A percentile compares a stretch with the other conserved stretches of the same genome.
phyloP scores from a whole-genome alignment of 106 monocot species.

The Acorus gramineus region DNA sequence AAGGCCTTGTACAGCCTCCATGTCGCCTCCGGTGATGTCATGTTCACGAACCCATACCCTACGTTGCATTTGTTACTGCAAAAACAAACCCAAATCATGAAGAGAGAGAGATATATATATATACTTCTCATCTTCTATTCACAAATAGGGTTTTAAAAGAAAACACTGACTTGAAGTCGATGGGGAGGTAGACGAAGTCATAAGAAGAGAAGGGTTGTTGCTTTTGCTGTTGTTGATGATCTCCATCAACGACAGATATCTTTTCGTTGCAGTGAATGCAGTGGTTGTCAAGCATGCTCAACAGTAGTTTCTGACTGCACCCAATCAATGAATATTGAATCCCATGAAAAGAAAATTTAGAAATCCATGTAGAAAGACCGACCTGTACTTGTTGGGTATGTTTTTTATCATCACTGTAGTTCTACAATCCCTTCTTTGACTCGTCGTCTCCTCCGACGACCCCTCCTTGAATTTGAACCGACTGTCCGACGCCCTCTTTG shows the following conservation, averaged over 20 bases:
- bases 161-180: constrained; percentile 91
- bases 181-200: constrained; percentile 96
- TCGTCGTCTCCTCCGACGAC: too few relatives aligned
- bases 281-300: constrained; percentile 97
- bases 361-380: background rate
- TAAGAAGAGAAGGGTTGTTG: constrained; percentile 65
- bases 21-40: constrained; percentile 84
- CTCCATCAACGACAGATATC: constrained; percentile 7
- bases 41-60: constrained; percentile 93
- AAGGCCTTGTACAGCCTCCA: constrained; percentile 83
- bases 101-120: too few relatives aligned
- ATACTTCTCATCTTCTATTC: too few relatives aligned
- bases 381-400: constrained; percentile 99
- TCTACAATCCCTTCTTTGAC: constrained; percentile 39
- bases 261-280: constrained; percentile 93
- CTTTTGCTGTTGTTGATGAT: background rate
- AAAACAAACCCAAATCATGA: background rate
- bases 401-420: constrained; percentile 98
- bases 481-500: too few relatives aligned
- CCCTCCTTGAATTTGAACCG: too few relatives aligned
- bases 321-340: background rate
- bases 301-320: constrained; percentile 90
- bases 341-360: too few relatives aligned
- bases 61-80: constrained; percentile 99
- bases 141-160: too few relatives aligned